Evolutionary conservation across 2,329 filamentous ascomycete species (phyloP).

Genomic region (Pseudogymnoascus pannorum): DNA sequence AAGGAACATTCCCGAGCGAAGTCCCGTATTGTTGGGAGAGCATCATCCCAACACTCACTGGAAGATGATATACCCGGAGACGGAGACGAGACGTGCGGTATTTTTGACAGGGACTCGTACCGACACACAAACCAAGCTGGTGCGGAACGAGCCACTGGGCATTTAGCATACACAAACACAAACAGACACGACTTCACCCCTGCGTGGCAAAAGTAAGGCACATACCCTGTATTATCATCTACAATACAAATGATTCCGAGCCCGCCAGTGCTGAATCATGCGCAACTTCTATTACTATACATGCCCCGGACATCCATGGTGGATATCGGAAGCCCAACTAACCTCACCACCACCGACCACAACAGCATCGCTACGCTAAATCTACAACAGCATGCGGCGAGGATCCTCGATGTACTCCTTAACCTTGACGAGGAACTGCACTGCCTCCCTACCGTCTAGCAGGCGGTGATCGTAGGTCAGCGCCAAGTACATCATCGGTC

Average conservation of each 20-base stretch:
- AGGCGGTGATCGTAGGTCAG: constrained; percentile 97
- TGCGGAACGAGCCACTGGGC: not conserved
- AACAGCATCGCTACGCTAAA: constrained; percentile 10
- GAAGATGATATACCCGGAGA: not conserved
- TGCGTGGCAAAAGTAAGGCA: not conserved
- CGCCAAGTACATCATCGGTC: constrained; percentile 99
- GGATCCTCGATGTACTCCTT: constrained; percentile 98
- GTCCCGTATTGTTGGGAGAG: not conserved
- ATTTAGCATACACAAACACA: not conserved
- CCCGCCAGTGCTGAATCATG: not conserved
- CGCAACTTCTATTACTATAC: constrained; percentile 5
- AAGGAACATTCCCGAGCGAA: too few species aligned
- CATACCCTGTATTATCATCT: not conserved
- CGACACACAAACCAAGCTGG: not conserved
- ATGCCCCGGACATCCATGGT: not conserved
- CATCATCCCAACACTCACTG: not conserved
- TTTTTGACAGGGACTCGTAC: not conserved
- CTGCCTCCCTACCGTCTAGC: constrained; percentile 88
- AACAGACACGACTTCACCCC: not conserved
- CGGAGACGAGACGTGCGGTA: not conserved
- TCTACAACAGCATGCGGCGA: constrained; percentile 70
- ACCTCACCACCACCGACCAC: not conserved
- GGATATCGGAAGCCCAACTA: not conserved
- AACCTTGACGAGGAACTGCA: constrained; percentile 92
- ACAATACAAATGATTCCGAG: constrained; percentile 2